Evolutionary conservation across 257 asterid genomes (phyloP), one percentile per base, ranked within the genome.

Genomic region (Penstemon eatonii): DNA sequence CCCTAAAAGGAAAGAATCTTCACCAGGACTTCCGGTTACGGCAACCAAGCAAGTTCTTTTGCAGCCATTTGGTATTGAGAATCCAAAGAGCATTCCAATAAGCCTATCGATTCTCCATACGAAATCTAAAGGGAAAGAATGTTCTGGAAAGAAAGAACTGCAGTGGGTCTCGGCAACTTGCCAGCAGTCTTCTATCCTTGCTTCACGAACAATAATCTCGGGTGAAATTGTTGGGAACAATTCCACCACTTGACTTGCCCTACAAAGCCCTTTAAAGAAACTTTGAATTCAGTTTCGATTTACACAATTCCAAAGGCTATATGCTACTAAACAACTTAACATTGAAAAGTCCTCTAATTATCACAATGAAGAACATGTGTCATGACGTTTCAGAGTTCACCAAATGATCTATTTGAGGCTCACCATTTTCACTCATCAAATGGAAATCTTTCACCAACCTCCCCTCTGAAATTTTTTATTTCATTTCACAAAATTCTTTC

Each of bases 111-210:
- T 73, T 82, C 96, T 82, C 80, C 90, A 65, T 39, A 89, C 88
- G 49, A 90, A 87, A 83, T 90, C 96, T 18, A 88, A 80, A 66
- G 96, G 97, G 71, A 93, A 93, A n/a, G 96, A 76, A 72, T 83
- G 89, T 38, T 78, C 86, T 0, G 97, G 99, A 78, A 87, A 93
- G 92, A 93, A 93, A 52, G 91, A 81, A 74, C 95, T 93, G 82
- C 96, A 93, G 78, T 90, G 96, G 4, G 97, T 93, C 80, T 93
- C 99, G 4, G 92, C 96, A 9, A 93, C 95, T 84, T 90, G 97
- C 99, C 99, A 93, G 80, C 89, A 90, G 83, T 93, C 99, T 73
- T 93, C 99, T 71, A 88, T 71, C 79, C 95, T 85, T 40, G 96
- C 99, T 75, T 93, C 96, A 63, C 97, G 90, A 60, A 93, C 89